Base-by-base conservation (phyloP, 495 filamentous ascomycete genomes). In the Aspergillus coremiiformis region DNA sequence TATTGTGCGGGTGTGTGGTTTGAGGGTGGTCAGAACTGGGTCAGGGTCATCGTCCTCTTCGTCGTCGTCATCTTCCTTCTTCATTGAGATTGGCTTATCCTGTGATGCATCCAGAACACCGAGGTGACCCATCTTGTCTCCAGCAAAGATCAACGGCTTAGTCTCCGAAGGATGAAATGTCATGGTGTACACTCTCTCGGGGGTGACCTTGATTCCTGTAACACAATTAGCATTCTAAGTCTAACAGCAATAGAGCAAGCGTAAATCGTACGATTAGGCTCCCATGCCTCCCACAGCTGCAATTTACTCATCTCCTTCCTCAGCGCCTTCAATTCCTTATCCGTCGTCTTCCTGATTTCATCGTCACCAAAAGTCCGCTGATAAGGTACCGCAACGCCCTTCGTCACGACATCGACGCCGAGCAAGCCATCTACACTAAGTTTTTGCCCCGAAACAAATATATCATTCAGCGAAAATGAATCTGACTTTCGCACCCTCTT, bases 61-160 rank as follows among this genome's bases (percentile, higher is more conserved):
- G 12, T 83, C 83, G 20, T 79, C 75, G 21, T 80, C 78, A 30
- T 85, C 78, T 29, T 66, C 64, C 11, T 58, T 32, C 41, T 66
- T 65, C 35, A 61, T 41, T 2, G 58, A 55, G 22, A 26, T 60
- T 24, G 78, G 70, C 2, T 70, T 72, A 20, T 81, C 78, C 56
- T 95, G 89, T 0, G 90, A 93, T 1, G 83, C 89, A 60, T 97
- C 90, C 44, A 96, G 87, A n/a, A 98, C 79, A 6, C 94, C 94
- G 26, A 98, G 77, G 48, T 90, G 89, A 20, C 93, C 93, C 65
- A 94, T 79, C 65, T 98, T 97, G 63, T 98, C 93, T 43, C 90
- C 90, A 1, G 92, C 94, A 58, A 97, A 95, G n/a, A 98, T 79
- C 5, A 97, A 74, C 0, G 89, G 82, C 57, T 97, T 97, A 9